Percentiles rank a stretch among this genome's conserved stretches.
phyloP scores from a whole-genome alignment of 257 asterid species.

The Cruciata laevipes region DNA sequence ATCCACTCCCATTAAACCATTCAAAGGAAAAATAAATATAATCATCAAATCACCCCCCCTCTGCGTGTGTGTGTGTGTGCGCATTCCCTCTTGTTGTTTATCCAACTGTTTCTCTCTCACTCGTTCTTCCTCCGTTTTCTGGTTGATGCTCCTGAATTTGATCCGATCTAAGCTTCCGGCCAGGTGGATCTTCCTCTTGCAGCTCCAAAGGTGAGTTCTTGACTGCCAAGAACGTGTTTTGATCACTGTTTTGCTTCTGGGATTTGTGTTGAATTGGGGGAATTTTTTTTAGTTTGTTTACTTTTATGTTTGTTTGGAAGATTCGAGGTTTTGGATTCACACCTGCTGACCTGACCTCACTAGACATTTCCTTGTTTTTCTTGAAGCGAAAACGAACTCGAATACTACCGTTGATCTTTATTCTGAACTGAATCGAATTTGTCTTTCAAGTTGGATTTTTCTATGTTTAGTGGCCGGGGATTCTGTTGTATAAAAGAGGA shows the following conservation, averaged over 20 bases:
- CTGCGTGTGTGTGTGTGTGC: background rate
- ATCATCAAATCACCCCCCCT: background rate
- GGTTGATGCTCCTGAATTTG: constrained; percentile 21
- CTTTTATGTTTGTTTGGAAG: constrained; percentile 11
- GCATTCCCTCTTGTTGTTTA: background rate
- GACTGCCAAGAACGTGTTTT: background rate
- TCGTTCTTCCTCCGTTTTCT: constrained; percentile 18
- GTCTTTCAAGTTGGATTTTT: constrained; percentile 29
- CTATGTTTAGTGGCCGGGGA: constrained; percentile 24
- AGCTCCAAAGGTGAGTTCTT: constrained; percentile 32
- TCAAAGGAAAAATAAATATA: too few relatives aligned
- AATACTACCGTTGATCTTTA: constrained; percentile 18
- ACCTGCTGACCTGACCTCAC: constrained; percentile 34
- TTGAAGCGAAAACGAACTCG: constrained; percentile 30
- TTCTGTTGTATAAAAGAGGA: constrained; percentile 12
- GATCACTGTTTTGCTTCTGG: background rate
- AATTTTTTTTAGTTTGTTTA: background rate
- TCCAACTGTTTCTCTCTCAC: background rate
- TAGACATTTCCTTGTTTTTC: constrained; percentile 4
- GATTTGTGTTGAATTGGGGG: constrained; percentile 4
- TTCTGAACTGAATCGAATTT: constrained; percentile 20
- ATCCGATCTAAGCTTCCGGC: constrained; percentile 46
- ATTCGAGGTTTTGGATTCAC: constrained; percentile 53
- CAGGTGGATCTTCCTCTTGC: constrained; percentile 47
- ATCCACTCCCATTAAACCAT: background rate